Percentiles rank a stretch among this genome's conserved stretches.
These are phyloP conservation scores for Jasminum sambac DNA, from an alignment of 257 asterid genomes.

Conservation along the genomic window DNA sequence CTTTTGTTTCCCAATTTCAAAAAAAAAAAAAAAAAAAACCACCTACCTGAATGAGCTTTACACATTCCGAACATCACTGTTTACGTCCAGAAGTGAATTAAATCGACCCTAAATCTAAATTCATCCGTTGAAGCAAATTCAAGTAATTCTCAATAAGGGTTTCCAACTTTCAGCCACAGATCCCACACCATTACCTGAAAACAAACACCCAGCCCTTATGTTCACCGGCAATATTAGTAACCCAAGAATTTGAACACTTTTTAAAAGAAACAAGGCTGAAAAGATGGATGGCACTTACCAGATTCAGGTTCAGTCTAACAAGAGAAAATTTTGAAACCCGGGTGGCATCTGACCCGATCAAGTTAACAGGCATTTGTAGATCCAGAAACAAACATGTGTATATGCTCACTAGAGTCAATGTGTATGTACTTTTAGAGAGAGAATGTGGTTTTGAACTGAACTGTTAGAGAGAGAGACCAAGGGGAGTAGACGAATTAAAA, in stretches of 20 bases:
- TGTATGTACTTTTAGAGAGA: slow-evolving; percentile 3
- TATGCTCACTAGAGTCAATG: slow-evolving; percentile 20
- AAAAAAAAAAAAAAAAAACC: not conserved
- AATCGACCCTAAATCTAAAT: not conserved
- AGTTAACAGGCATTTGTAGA: slow-evolving; percentile 32
- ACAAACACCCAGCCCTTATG: not conserved
- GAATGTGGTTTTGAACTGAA: too few relatives aligned
- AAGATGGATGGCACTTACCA: not conserved
- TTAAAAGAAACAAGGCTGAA: not conserved
- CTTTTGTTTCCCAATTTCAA: not conserved
- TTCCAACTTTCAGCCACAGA: not conserved
- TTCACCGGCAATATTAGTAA: not conserved
- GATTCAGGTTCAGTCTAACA: slow-evolving; percentile 21
- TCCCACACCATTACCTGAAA: not conserved
- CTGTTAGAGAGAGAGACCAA: not conserved
- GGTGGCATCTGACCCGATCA: slow-evolving; percentile 23
- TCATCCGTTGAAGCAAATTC: not conserved
- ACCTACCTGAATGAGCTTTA: slow-evolving; percentile 34
- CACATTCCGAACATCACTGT: not conserved
- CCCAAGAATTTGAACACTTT: not conserved
- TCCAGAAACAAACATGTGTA: slow-evolving; percentile 15
- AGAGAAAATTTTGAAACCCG: slow-evolving; percentile 12
- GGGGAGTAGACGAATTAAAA: too few relatives aligned
- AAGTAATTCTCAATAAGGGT: not conserved
- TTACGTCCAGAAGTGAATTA: not conserved